phyloP scores from a whole-genome alignment of 2,329 filamentous ascomycete genomes.

The Penicillium polonicum region DNA sequence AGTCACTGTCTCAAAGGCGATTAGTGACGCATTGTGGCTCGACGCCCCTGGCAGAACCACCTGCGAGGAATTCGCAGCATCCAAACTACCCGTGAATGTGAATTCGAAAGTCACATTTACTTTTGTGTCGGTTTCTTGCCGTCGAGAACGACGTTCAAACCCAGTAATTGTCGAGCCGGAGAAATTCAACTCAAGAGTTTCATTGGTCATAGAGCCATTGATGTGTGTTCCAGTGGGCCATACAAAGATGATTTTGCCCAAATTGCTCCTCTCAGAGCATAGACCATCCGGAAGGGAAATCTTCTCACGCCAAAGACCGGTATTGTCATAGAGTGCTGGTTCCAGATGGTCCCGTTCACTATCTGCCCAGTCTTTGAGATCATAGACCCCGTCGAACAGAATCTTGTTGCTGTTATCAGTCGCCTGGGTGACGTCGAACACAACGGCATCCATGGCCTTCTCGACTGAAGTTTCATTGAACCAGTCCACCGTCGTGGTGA shows the following conservation, averaged over 20 bases:
- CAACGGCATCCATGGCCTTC: slow-evolving; percentile 13
- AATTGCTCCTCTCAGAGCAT: background rate
- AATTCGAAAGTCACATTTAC: slow-evolving; percentile 10
- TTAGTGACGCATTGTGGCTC: slow-evolving; percentile 2
- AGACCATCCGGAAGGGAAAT: slow-evolving; percentile 2
- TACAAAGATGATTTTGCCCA: slow-evolving; percentile 1
- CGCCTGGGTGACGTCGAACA: slow-evolving; percentile 4
- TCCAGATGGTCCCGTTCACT: background rate
- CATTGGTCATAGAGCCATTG: slow-evolving; percentile 12
- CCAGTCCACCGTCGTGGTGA: slow-evolving; percentile 7
- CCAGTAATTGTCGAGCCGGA: slow-evolving; percentile 2
- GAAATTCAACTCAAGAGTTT: slow-evolving; percentile 4
- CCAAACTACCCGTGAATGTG: slow-evolving; percentile 2
- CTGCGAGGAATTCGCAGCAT: slow-evolving; percentile 7
- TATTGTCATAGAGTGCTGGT: background rate
- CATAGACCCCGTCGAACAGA: slow-evolving; percentile 9
- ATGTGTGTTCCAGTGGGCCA: slow-evolving; percentile 7
- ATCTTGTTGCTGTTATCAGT: slow-evolving; percentile 1
- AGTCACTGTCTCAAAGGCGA: slow-evolving; percentile 6
- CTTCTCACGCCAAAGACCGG: background rate
- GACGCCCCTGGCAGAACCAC: slow-evolving; percentile 5
- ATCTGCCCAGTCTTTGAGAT: slow-evolving; percentile 5
- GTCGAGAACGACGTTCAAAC: background rate
- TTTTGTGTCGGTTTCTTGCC: background rate
- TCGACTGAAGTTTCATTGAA: background rate